Evolutionary conservation across 148 eudicot species (phyloP), one percentile per base, ranked within the genome.

Genomic region (Vaccinium macrocarpon): DNA sequence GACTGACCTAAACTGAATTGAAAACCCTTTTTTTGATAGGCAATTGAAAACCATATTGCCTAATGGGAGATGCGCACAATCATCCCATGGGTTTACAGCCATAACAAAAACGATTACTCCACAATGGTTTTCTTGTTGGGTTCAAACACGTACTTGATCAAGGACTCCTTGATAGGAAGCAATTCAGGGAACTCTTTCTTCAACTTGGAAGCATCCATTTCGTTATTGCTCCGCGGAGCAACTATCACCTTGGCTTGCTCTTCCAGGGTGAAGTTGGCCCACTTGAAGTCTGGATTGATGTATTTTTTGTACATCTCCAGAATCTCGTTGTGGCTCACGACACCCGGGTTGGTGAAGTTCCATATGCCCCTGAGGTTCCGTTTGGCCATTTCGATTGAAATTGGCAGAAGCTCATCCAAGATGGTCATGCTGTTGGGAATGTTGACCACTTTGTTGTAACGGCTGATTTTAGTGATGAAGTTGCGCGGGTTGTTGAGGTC

Each of bases 191-290:
- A 91, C 81, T 91, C 93, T 3, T 81, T 82, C 87, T 88, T 91
- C 88, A 91, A 79, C 87, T 90, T 90, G 50, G 92, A 87, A 2
- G 88, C 90, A 55, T 91, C 93, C 92, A 91, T 84, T 84, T 90
- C 93, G 62, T 91, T 91, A 75, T 91, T 91, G 84, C 93, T 91
- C 50, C 93, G 83, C 13, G 89, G 88, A 1, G 93, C 93, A 61
- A 91, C 89, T 16, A 91, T 91, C 85, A 91, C 93, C 89, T 89
- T 91, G 9, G 93, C 93, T 86, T 91, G 92, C 86, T 91, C 93
- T 83, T 91, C 93, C 49, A 91, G 64, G 0, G 90, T 90, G 89
- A 91, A 91, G 85, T 91, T 91, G 19, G 76, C 82, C 88, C 88
- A 91, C 76, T 85, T 88, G 70, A 88, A 91, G 53, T 83, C 79